Conservation (phyloP, 164 flowering plant genomes). For the Liquidambar formosana region DNA sequence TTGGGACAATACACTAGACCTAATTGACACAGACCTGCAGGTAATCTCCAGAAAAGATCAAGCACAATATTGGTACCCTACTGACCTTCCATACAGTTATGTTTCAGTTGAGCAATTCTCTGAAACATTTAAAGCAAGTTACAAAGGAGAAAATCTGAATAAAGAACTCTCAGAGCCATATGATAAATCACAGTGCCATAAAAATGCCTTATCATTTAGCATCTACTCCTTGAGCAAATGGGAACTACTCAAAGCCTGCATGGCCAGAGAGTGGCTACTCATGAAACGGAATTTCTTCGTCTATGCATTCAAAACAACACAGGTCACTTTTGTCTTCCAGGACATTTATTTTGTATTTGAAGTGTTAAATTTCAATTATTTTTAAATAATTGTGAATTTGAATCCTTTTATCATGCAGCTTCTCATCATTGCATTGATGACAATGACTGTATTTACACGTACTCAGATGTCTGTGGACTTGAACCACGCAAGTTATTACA, state of each 20-base stretch:
- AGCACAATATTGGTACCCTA: constrained; percentile 50
- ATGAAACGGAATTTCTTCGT: constrained; percentile 52
- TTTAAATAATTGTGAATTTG: background rate
- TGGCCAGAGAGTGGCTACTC: constrained; percentile 49
- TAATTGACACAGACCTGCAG: constrained; percentile 19
- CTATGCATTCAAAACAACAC: constrained; percentile 47
- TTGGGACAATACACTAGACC: background rate
- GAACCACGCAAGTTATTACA: constrained; percentile 27
- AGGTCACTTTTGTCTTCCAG: constrained; percentile 25
- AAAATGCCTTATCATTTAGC: constrained; percentile 36
- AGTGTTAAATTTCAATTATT: background rate
- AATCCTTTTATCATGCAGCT: constrained; percentile 31
- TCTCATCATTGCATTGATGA: constrained; percentile 37
- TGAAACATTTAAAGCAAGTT: constrained; percentile 32
- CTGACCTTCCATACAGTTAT: constrained; percentile 40
- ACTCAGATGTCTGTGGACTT: constrained; percentile 37
- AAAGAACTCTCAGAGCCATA: constrained; percentile 38
- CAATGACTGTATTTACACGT: constrained; percentile 56
- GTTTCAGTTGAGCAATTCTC: constrained; percentile 41
- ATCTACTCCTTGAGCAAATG: constrained; percentile 40
- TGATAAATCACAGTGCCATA: constrained; percentile 34
- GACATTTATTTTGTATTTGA: background rate
- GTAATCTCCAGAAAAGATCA: constrained; percentile 65
- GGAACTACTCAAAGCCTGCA: constrained; percentile 56
- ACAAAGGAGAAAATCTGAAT: constrained; percentile 29